phyloP scores from a whole-genome alignment of 352 stramenopile genomes.

The Globisporangium heterothallicum region DNA sequence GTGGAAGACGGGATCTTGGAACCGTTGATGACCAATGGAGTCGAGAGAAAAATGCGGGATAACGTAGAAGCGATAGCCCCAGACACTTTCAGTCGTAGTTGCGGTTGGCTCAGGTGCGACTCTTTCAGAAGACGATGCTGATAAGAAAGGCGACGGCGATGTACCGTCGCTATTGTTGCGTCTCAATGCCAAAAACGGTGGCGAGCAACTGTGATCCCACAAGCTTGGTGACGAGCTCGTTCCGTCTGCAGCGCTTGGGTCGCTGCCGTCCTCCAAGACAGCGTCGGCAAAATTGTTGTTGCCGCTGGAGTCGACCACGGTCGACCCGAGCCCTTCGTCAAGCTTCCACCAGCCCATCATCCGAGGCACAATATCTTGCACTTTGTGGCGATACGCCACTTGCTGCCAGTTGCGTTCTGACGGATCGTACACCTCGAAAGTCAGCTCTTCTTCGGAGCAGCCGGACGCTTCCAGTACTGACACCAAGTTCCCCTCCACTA shows the following conservation, averaged over 20 bases:
- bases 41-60: constrained; percentile 58
- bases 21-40: constrained; percentile 45
- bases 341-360: constrained; percentile 59
- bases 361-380: constrained; percentile 47
- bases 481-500: constrained; percentile 13
- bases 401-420: constrained; percentile 42
- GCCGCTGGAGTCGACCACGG: constrained; percentile 36
- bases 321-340: constrained; percentile 37
- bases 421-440: constrained; percentile 64
- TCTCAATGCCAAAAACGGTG: constrained; percentile 21
- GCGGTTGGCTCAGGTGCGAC: background rate
- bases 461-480: constrained; percentile 29
- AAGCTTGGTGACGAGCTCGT: constrained; percentile 9
- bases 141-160: constrained; percentile 22
- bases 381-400: constrained; percentile 52
- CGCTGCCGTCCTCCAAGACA: background rate
- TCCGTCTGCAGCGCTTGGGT: background rate
- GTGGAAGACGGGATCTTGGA: constrained; percentile 28
- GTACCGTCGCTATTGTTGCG: constrained; percentile 18
- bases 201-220: constrained; percentile 10
- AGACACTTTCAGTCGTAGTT: constrained; percentile 12
- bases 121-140: background rate
- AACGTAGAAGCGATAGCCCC: constrained; percentile 72
- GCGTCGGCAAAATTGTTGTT: constrained; percentile 9
- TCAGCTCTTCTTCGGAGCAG: constrained; percentile 19